Evolutionary conservation across 345 rosid species (phyloP), one percentile per base, ranked within the genome.

Genomic region (Aquilaria sinensis): DNA sequence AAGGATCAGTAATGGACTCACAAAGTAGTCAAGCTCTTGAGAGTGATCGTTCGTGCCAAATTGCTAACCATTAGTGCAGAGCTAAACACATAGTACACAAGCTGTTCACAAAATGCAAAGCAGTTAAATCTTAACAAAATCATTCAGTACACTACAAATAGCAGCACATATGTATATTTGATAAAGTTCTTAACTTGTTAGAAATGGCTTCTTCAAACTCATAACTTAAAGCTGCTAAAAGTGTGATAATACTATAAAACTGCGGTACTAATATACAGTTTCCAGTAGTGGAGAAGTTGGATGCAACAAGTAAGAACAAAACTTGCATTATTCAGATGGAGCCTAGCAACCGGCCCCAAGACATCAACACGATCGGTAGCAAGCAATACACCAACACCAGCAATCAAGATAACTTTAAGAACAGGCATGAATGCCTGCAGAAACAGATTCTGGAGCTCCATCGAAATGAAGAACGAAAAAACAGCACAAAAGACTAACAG

Each of bases 51-150:
- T 30, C 63, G 30, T 4, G 76, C 80, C 12, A 77, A 73, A 60
- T 68, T 78, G 75, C 74, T 67, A 23, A 49, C 67, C 13, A 80
- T 53, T 8, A 80, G 72, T 2, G 85, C 79, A 3, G 83, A 80
- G 67, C 55, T 71, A 64, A 73, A 69, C 57, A 76, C 80, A 5
- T 65, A 69, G 51, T 73, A 76, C 43, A 37, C 43, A 37, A 37
- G 43, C 43, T 37, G 43, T 37, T 3, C 43, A 37, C 0, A 37
- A 37, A 37, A 37, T 37, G 4, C 5, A 37, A 37, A 37, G 43
- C 43, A 37, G 43, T 37, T 37, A 37, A 23, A 23, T 23, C 23
- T 23, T 23, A 23, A 23, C 23, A 23, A 23, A 23, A 23, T 23
- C 43, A 5, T 37, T 37, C 43, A 5, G 43, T 9, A 5, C 5